Base-by-base conservation (phyloP, 2,329 filamentous ascomycete species). In the Diaporthe sp. region DNA sequence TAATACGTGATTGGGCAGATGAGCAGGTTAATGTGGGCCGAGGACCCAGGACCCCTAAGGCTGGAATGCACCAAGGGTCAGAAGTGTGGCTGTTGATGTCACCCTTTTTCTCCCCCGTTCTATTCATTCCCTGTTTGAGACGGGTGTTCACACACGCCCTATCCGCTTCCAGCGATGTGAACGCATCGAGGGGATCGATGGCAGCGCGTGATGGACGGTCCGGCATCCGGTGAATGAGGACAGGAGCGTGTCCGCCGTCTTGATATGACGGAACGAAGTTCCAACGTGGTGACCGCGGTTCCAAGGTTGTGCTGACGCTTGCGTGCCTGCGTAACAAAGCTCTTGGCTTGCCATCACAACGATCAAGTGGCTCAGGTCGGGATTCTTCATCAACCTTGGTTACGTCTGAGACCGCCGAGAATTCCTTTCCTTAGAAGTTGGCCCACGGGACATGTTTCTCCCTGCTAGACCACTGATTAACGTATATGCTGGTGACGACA, bases 81-180 rank as follows among this genome's bases (percentile, higher is more conserved):
- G 15, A 13, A 37, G 63, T 53, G 63, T 68, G 63, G 63, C 63
- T 68, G 63, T 68, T 68, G 63, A 68, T 68, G 63, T 68, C 63
- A 68, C 63, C 47, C 39, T 37, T 39, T 68, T 27, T 47, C 25
- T 53, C 32, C 22, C 47, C 37, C 44, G 2, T 13, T 32, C 32
- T 27, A 12, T 39, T 15, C n/a, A 39, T 68, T 68, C 63, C 63
- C 63, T 68, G 63, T 68, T 53, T 53, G 47, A 68, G 63, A 53
- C 13, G 63, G 32, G 47, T 27, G 63, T 53, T 68, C 47, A 53
- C n/a, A 32, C 47, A 53, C 30, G 25, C 22, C 32, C 10, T 68
- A 53, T 39, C 47, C 63, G 44, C 44, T 68, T 68, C n/a, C 15
- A 53, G 63, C 27, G 19, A 9, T 27, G 44, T 50, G 32, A 53